A percentile compares a stretch with the other conserved stretches of the same genome.
phyloP scores from a whole-genome alignment of 176 grass and related monocot species.

The Oryza glumipatula region DNA sequence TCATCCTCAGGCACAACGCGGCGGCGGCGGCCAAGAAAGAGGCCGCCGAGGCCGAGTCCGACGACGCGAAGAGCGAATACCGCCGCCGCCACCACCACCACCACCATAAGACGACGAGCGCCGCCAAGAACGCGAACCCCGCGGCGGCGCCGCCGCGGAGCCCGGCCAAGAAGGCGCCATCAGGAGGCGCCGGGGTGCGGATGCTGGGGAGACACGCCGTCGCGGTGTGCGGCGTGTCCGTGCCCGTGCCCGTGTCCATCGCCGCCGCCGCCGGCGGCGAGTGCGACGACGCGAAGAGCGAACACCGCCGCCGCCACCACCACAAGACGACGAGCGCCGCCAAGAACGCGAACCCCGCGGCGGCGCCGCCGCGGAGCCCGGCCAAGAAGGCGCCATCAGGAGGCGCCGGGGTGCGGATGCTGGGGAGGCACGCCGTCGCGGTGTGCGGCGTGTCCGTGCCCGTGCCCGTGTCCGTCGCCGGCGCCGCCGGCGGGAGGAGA shows the following conservation, averaged over 20 bases:
- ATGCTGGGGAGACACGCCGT: slow-evolving; percentile 48
- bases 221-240: slow-evolving; percentile 41
- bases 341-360: neutral
- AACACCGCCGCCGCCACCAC: neutral
- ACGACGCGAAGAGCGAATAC: neutral
- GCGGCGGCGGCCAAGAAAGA: neutral
- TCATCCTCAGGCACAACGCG: slow-evolving; percentile 38
- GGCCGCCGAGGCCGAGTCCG: neutral
- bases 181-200: neutral
- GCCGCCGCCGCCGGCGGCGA: neutral
- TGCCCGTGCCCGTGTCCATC: neutral
- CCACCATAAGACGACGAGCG: neutral
- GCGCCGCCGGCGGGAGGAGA: neutral
- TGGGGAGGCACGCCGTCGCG: slow-evolving; percentile 47
- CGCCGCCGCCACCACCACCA: neutral
- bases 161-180: neutral
- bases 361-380: neutral
- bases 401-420: neutral
- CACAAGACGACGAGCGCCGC: neutral
- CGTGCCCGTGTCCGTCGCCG: neutral
- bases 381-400: neutral
- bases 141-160: neutral
- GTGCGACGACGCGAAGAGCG: neutral
- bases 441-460: slow-evolving; percentile 43
- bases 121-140: slow-evolving; percentile 6